These are phyloP conservation scores for Somion occarium DNA, from an alignment of 1,284 basidiomycete species.

Conservation along the genomic window DNA sequence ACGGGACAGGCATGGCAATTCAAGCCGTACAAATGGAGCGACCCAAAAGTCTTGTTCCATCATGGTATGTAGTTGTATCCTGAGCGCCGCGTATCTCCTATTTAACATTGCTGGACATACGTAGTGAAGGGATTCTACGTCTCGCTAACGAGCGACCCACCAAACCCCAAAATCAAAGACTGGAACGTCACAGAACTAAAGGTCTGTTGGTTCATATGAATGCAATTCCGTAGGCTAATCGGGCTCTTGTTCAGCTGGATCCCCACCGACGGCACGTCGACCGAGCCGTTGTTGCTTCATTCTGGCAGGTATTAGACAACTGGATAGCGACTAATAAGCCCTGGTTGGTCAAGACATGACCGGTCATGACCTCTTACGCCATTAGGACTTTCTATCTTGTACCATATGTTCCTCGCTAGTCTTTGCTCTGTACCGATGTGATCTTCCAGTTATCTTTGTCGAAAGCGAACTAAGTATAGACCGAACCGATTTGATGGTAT, in stretches of 20 bases:
- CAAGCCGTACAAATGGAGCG: conserved; percentile 92
- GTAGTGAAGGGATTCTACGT: conserved; percentile 92
- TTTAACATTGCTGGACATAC: conserved; percentile 7
- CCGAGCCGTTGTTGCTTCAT: conserved; percentile 90
- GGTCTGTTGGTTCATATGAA: conserved; percentile 38
- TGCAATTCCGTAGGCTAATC: conserved; percentile 3
- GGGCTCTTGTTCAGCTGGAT: conserved; percentile 65
- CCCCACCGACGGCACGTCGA: conserved; percentile 90
- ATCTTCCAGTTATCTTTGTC: too few species aligned
- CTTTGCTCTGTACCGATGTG: too few species aligned
- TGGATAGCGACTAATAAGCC: conserved; percentile 83
- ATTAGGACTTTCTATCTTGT: too few species aligned
- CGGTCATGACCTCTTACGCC: too few species aligned
- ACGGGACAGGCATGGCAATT: conserved; percentile 99
- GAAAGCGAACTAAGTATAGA: too few species aligned
- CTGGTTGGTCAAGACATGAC: conserved; percentile 48
- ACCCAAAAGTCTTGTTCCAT: conserved; percentile 88
- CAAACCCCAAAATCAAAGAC: conserved; percentile 84
- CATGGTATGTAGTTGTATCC: conserved; percentile 59
- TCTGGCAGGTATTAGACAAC: conserved; percentile 88
- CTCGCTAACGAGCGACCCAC: conserved; percentile 88
- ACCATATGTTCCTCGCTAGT: too few species aligned
- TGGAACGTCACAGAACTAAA: conserved; percentile 97
- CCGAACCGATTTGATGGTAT: too few species aligned
- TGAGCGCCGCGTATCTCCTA: neutral